phyloP scores from a whole-genome alignment of 441 rosid species.

The Aleurites moluccanus region DNA sequence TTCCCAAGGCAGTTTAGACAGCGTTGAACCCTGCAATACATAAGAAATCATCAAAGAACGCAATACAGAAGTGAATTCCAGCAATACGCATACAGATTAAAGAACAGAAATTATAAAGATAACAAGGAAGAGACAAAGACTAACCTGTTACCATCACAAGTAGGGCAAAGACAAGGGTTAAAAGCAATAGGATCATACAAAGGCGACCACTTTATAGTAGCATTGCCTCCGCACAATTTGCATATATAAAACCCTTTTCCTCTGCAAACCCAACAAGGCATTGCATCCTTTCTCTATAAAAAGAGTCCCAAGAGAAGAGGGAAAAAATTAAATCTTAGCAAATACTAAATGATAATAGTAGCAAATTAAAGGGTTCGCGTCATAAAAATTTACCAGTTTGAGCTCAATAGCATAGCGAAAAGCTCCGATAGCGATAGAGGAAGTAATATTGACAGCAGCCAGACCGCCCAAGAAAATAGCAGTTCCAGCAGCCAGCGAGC shows the following conservation, averaged over 20 bases:
- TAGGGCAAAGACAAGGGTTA: slow-evolving; percentile 86
- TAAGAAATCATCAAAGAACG: background rate
- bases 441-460: slow-evolving; percentile 47
- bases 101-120: background rate
- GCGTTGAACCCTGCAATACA: slow-evolving; percentile 58
- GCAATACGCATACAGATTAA: background rate
- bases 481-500: slow-evolving; percentile 35
- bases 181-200: slow-evolving; percentile 72
- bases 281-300: slow-evolving; percentile 37
- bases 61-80: background rate
- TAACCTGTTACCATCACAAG: slow-evolving; percentile 85
- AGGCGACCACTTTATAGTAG: slow-evolving; percentile 77
- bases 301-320: background rate
- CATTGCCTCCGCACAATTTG: slow-evolving; percentile 76
- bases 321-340: too few relatives aligned
- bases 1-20: slow-evolving; percentile 83
- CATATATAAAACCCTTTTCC: slow-evolving; percentile 88
- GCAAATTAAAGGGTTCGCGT: too few relatives aligned
- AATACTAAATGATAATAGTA: background rate
- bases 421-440: slow-evolving; percentile 44
- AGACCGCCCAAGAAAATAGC: slow-evolving; percentile 57
- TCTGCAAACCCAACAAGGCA: slow-evolving; percentile 57
- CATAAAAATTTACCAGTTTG: slow-evolving; percentile 42
- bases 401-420: slow-evolving; percentile 43
- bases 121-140: slow-evolving; percentile 4